Evolutionary conservation across 495 filamentous ascomycete species (phyloP), one percentile per base, ranked within the genome.

Genomic region (Hypoxylon fuscum): DNA sequence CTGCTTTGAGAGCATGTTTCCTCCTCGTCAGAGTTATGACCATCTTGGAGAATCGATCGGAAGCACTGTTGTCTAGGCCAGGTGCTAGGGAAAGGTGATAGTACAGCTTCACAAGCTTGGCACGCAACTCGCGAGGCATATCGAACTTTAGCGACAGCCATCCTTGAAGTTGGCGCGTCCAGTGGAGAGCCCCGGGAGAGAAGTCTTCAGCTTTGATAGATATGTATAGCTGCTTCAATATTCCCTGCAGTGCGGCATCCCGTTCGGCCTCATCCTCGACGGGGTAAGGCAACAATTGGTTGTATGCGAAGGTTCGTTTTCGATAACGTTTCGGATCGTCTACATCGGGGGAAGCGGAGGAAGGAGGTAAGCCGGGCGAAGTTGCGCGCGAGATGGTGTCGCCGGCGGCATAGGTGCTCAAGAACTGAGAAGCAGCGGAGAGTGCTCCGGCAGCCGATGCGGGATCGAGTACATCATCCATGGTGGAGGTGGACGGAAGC

Each of bases 91-190:
- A 83, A 27, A 99, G 87, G 78, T 97, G 92, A 77, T 96, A 99
- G 75, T 97, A 99, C 15, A 99, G 79, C 69, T 85, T 90, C 14
- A 93, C 89, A 18, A 99, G 87, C 72, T 86, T 91, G 54, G 92
- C 85, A 45, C 95, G 83, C 40, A 94, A 87, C 58, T 86, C 87
- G 51, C 88, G 83, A 40, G 93, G 91, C 55, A 95, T 90, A 76
- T 98, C 96, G 71, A 97, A 99, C 77, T 99, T 99, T 70, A 98
- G 84, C 7, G 88, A 88, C 20, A 99, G 81, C 96, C 95, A 99
- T 76, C 90, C 92, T 70, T 92, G 85, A 17, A 99, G 87, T 81
- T 98, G 94, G 65, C 95, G 86, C 50, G 95, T 97, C 96, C 96
- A 99, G 75, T 98, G 93, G 17, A 96, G 82, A 10, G 95, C 95